These are phyloP conservation scores for Pseudopithomyces chartarum DNA, from an alignment of 2,329 filamentous ascomycete species.

Conservation along the genomic window DNA sequence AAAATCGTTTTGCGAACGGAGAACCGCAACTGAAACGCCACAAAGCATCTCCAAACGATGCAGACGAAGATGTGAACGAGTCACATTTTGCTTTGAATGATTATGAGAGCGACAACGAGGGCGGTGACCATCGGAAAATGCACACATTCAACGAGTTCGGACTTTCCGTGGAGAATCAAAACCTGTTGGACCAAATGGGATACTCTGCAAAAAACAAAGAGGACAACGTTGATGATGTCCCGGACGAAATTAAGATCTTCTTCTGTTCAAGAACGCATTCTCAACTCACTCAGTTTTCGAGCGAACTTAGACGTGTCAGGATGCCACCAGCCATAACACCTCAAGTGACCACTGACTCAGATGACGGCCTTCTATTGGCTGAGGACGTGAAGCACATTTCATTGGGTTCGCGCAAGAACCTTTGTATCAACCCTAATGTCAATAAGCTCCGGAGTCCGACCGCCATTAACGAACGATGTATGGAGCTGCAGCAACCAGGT, in stretches of 20 bases:
- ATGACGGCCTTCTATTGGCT: slow-evolving; percentile 37
- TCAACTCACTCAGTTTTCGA: slow-evolving; percentile 85
- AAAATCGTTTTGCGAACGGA: slow-evolving; percentile 56
- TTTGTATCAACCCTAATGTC: slow-evolving; percentile 89
- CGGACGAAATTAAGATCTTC: slow-evolving; percentile 80
- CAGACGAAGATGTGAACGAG: slow-evolving; percentile 53
- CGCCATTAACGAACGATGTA: slow-evolving; percentile 90
- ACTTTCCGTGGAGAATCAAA: slow-evolving; percentile 75
- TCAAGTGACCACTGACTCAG: slow-evolving; percentile 17
- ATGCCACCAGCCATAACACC: slow-evolving; percentile 70
- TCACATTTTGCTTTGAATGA: slow-evolving; percentile 77
- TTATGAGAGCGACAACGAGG: slow-evolving; percentile 68
- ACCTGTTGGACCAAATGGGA: slow-evolving; percentile 68
- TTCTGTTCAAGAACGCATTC: slow-evolving; percentile 94
- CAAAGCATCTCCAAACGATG: slow-evolving; percentile 20
- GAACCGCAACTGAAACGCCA: slow-evolving; percentile 54
- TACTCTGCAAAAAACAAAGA: slow-evolving; percentile 30
- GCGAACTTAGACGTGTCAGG: slow-evolving; percentile 77
- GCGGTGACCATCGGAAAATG: slow-evolving; percentile 23
- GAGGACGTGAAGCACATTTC: slow-evolving; percentile 80
- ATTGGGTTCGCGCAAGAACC: slow-evolving; percentile 82
- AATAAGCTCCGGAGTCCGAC: slow-evolving; percentile 69
- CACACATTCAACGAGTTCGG: slow-evolving; percentile 46
- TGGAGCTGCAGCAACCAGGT: slow-evolving; percentile 81
- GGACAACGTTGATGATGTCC: slow-evolving; percentile 57